Conservation (phyloP, 2,329 filamentous ascomycete genomes). For the Colletotrichum scovillei region DNA sequence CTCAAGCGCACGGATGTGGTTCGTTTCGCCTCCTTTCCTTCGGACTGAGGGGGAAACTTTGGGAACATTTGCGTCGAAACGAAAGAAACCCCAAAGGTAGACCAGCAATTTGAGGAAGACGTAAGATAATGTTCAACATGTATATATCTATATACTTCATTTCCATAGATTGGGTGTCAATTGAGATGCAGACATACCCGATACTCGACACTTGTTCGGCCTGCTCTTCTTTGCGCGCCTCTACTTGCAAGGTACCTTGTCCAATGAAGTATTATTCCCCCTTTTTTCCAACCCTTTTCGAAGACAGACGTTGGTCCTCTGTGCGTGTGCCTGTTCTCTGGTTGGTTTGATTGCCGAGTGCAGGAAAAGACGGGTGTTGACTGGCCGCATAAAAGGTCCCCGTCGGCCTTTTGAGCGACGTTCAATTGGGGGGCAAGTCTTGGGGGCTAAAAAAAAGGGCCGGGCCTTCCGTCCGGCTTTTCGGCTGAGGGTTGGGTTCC, state of each 20-base stretch:
- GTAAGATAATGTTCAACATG: no score
- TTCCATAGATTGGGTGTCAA: background rate
- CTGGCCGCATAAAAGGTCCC: background rate
- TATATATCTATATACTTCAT: no score
- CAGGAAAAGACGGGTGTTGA: background rate
- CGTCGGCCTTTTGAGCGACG: no score
- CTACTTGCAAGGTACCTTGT: no score
- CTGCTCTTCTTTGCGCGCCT: background rate
- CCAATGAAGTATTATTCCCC: background rate
- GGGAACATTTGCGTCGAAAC: background rate
- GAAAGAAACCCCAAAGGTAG: no score
- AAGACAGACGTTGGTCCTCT: background rate
- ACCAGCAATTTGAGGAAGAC: background rate
- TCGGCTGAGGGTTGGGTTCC: background rate
- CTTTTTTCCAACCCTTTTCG: background rate
- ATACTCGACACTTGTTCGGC: background rate
- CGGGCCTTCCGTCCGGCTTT: background rate
- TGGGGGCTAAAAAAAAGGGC: background rate
- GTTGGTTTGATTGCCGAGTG: constrained; percentile 27
- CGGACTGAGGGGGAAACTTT: background rate
- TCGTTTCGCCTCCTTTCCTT: background rate
- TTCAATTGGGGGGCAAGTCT: background rate
- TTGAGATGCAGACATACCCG: background rate
- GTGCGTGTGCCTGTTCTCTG: background rate
- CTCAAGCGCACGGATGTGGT: constrained; percentile 2